phyloP scores from a whole-genome alignment of 305 asterid genomes.

The Euphrasia arctica region DNA sequence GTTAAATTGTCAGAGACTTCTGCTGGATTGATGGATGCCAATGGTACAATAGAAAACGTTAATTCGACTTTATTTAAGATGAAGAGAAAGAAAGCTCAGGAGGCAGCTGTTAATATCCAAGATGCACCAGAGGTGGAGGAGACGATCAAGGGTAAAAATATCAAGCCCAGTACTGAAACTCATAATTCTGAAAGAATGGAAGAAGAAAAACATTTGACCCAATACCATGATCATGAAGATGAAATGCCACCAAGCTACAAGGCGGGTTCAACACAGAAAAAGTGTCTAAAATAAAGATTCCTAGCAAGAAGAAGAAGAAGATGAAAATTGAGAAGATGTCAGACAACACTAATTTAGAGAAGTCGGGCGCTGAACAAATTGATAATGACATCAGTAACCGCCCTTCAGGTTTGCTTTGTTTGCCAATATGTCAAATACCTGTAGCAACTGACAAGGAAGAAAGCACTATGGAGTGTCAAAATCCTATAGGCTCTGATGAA shows the following conservation, averaged over 20 bases:
- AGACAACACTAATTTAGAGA: constrained; percentile 25
- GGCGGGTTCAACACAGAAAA: background rate
- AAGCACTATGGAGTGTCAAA: constrained; percentile 12
- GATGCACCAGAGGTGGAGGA: constrained; percentile 29
- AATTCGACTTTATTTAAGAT: no score
- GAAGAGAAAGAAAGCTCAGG: constrained; percentile 7
- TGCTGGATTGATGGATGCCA: no score
- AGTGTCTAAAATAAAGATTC: constrained; percentile 26
- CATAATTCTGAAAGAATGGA: constrained; percentile 11
- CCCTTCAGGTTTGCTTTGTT: constrained; percentile 18
- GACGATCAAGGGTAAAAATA: constrained; percentile 24
- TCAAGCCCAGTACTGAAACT: constrained; percentile 10
- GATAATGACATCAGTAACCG: constrained; percentile 28
- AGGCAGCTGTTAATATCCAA: constrained; percentile 28
- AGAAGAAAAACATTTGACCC: constrained; percentile 21
- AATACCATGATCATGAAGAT: constrained; percentile 16
- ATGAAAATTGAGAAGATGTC: constrained; percentile 24
- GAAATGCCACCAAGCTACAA: constrained; percentile 15
- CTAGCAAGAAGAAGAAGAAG: constrained; percentile 25
- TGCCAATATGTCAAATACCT: constrained; percentile 25
- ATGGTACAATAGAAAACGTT: no score
- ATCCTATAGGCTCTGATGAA: no score
- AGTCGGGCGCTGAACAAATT: constrained; percentile 32
- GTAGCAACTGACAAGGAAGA: constrained; percentile 30
- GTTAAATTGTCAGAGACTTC: no score